Conservation (phyloP, 2,329 filamentous ascomycete species). For the Neoscytalidium dimidiatum region DNA sequence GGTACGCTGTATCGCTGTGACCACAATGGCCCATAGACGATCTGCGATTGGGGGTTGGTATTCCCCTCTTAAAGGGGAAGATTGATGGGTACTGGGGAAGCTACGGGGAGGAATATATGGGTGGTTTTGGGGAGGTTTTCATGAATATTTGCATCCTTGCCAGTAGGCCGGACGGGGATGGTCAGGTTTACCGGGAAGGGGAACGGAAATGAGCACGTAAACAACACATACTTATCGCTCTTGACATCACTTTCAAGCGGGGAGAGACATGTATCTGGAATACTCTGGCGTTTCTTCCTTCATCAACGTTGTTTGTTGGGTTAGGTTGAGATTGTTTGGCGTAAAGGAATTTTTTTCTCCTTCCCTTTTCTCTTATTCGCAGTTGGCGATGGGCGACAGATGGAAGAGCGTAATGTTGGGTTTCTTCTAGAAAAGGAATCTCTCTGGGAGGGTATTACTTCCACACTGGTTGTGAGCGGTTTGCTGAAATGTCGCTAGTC, state of each 20-base stretch:
- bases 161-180: neutral
- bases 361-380: neutral
- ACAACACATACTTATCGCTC: neutral
- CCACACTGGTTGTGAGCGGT: neutral
- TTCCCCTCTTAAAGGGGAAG: neutral
- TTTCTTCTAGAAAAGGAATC: neutral
- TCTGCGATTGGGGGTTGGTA: neutral
- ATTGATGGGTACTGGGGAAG: neutral
- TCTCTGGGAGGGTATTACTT: neutral
- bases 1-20: neutral
- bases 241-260: neutral
- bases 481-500: too few species aligned
- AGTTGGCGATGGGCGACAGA: neutral
- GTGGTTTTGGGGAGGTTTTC: neutral
- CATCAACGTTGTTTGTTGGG: neutral
- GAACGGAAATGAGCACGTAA: neutral
- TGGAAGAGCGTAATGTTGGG: neutral
- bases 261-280: neutral
- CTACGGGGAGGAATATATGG: neutral
- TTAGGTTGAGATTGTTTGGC: neutral
- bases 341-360: neutral
- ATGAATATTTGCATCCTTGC: neutral
- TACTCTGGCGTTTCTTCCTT: slow-evolving; percentile 2
- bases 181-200: neutral
- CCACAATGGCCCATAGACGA: neutral